Percentiles rank a stretch among this genome's conserved stretches.
phyloP scores from a whole-genome alignment of 163 green algal species.

The Volvox carteri region DNA sequence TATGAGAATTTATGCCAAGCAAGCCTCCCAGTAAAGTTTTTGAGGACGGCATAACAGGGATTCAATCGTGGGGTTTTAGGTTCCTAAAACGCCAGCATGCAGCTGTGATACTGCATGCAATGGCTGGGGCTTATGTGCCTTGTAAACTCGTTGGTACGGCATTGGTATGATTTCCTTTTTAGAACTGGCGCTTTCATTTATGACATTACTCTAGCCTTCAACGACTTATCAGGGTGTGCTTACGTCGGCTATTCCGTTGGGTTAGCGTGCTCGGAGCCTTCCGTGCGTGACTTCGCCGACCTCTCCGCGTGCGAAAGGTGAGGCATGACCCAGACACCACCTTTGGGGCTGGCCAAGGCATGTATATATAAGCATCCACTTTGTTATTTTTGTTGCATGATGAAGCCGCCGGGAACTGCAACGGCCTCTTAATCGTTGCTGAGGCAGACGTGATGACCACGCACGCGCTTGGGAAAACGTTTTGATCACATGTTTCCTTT shows the following conservation, averaged over 20 bases:
- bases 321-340: too few relatives aligned
- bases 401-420: constrained; percentile 10
- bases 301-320: constrained; percentile 5
- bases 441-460: constrained; percentile 3
- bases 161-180: neutral
- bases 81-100: too few relatives aligned
- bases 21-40: too few relatives aligned
- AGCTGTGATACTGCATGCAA: too few relatives aligned
- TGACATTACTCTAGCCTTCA: too few relatives aligned
- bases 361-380: neutral
- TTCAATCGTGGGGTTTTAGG: too few relatives aligned
- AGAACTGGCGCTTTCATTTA: neutral
- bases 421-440: constrained; percentile 44
- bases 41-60: too few relatives aligned
- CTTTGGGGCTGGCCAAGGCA: too few relatives aligned
- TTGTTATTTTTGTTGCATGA: neutral
- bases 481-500: neutral
- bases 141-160: neutral
- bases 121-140: neutral
- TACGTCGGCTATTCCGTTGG: too few relatives aligned
- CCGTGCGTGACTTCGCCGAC: constrained; percentile 20
- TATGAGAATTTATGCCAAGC: too few relatives aligned
- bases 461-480: neutral
- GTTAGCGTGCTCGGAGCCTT: neutral
- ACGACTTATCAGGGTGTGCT: too few relatives aligned